These are phyloP conservation scores for Melastoma candidum DNA, from an alignment of 441 rosid species.

Conservation along the genomic window DNA sequence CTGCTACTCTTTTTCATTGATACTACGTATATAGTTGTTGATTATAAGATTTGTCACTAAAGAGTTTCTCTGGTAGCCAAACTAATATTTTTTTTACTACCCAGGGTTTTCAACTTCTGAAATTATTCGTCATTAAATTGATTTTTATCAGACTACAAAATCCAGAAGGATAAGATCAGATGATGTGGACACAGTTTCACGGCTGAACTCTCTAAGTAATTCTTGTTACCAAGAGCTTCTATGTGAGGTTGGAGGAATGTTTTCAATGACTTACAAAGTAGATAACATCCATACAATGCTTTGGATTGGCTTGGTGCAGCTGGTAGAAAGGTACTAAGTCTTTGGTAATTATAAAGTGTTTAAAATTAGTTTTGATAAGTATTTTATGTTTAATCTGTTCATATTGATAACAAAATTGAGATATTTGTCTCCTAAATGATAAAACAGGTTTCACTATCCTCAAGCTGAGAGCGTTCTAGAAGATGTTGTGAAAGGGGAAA, in stretches of 20 bases:
- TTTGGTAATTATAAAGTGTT: slow-evolving; percentile 2
- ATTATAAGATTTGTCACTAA: too few relatives aligned
- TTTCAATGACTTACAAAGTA: slow-evolving; percentile 80
- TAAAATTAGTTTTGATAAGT: too few relatives aligned
- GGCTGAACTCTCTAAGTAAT: slow-evolving; percentile 67
- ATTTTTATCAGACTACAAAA: slow-evolving; percentile 45
- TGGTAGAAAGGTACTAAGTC: slow-evolving; percentile 83
- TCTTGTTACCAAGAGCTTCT: slow-evolving; percentile 54
- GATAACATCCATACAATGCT: slow-evolving; percentile 90
- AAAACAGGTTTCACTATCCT: slow-evolving; percentile 74
- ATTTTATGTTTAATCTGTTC: too few relatives aligned
- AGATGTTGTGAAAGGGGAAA: slow-evolving; percentile 48
- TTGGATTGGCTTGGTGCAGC: slow-evolving; percentile 98
- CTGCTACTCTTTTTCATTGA: too few relatives aligned
- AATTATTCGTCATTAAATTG: slow-evolving; percentile 14
- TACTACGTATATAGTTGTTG: too few relatives aligned
- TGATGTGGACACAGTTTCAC: slow-evolving; percentile 85
- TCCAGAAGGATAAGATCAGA: slow-evolving; percentile 87
- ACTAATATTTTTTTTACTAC: too few relatives aligned
- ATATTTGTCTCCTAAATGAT: slow-evolving; percentile 13
- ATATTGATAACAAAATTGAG: too few relatives aligned
- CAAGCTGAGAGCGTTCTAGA: slow-evolving; percentile 73
- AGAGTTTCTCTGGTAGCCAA: too few relatives aligned
- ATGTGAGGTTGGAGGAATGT: slow-evolving; percentile 98
- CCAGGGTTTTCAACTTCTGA: too few relatives aligned